Evolutionary conservation across 2,329 filamentous ascomycete genomes (phyloP), one percentile per base, ranked within the genome.

Genomic region (Fusarium coffeatum): DNA sequence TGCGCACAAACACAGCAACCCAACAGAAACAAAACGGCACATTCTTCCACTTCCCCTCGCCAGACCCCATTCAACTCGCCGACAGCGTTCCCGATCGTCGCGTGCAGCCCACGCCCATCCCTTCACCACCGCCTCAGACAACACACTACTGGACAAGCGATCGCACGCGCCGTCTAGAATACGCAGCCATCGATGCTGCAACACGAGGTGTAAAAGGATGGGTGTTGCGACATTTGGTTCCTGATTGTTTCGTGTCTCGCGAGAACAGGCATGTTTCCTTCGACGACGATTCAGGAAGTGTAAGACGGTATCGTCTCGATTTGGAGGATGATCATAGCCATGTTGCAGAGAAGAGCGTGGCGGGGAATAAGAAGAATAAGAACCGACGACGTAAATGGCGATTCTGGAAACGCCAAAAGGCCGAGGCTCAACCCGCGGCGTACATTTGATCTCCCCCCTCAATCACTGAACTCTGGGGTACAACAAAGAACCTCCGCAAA

Each of bases 81-180:
- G 70, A 73, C 66, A 27, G 48, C 30, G 45, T 64, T 20, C 64
- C 66, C 63, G 63, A 72, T 49, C 66, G 54, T 32, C 59, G 59
- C 34, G 64, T 73, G 25, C 59, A 69, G 23, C 69, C 65, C 22
- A 69, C 62, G 42, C 68, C 74, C 2, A 60, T 78, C 4, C 80
- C 81, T 34, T 78, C 82, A 5, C 81, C 82, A 3, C 88, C 87
- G 3, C 88, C 87, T 6, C 84, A 85, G 69, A 90, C 89, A 5
- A 87, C 87, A 2, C 87, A 90, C 74, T 91, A 90, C 78, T 91
- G 89, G 89, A 90, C 88, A 2, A 90, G 87, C 72, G 87, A 90
- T 74, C 83, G 83, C 55, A 90, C 88, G 0, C 83, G 89, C 6
- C 83, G 88, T 13, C 82, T 90, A 6, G 89, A 91, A 79, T 91